Percentiles rank a stretch among this genome's conserved stretches.
These are phyloP conservation scores for Gossypium arboreum DNA, from an alignment of 345 rosid species.

Conservation along the genomic window DNA sequence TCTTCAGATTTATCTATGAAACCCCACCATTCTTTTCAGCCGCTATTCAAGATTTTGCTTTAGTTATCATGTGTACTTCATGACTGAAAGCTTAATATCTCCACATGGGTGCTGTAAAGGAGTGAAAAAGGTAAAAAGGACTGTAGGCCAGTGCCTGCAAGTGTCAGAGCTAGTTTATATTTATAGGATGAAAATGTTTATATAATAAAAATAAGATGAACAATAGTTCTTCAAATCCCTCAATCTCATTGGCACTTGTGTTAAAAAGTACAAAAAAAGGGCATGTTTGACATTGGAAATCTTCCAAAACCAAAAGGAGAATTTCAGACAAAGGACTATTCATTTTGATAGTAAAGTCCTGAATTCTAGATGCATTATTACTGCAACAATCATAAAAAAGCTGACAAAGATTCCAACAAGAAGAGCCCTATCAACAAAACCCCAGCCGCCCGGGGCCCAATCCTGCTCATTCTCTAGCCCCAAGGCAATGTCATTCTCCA, in stretches of 20 bases:
- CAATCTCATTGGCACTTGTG: conserved; percentile 1
- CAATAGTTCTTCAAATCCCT: background rate
- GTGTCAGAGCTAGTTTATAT: background rate
- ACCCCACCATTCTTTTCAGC: conserved; percentile 24
- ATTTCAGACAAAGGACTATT: background rate
- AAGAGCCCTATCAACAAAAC: conserved; percentile 49
- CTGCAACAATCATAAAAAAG: conserved; percentile 44
- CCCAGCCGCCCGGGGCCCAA: conserved; percentile 31
- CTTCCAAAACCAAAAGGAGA: conserved; percentile 1
- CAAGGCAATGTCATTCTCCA: conserved; percentile 18
- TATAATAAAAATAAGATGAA: background rate
- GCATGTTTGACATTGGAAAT: background rate
- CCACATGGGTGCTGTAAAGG: background rate
- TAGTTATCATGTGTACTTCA: background rate
- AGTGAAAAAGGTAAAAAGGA: background rate
- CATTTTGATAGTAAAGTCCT: conserved; percentile 24
- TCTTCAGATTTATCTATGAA: conserved; percentile 15
- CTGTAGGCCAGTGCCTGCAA: background rate
- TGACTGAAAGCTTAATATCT: background rate
- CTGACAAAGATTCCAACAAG: conserved; percentile 63
- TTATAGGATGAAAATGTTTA: background rate
- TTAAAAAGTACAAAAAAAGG: background rate
- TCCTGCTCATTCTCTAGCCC: conserved; percentile 32
- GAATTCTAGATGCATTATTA: conserved; percentile 44
- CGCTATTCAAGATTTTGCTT: conserved; percentile 14